Percentiles rank a stretch among this genome's conserved stretches.
Conservation (phyloP, 2,329 filamentous ascomycete genomes). For the Moelleriella libera region DNA sequence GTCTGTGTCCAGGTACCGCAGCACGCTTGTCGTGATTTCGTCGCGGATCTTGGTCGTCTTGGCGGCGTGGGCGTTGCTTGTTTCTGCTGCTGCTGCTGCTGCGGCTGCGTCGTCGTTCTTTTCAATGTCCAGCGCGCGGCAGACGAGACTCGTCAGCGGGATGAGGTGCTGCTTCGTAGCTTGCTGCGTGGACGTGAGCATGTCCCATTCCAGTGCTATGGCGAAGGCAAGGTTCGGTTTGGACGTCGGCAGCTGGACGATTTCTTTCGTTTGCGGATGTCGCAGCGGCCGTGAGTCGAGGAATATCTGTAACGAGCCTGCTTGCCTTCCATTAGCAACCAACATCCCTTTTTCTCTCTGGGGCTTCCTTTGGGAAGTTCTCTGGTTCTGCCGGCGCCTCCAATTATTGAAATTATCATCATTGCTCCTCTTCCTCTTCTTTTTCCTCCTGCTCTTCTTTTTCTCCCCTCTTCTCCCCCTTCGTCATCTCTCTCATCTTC, state of each 20-base stretch:
- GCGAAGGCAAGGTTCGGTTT: conserved; percentile 76
- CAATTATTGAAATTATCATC: background rate
- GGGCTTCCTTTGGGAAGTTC: background rate
- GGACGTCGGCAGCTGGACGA: conserved; percentile 55
- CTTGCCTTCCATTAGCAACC: no score
- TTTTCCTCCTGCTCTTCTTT: no score
- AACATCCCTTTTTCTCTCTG: no score
- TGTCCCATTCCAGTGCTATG: conserved; percentile 88
- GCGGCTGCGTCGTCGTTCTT: conserved; percentile 40
- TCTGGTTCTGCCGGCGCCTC: background rate
- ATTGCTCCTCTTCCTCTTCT: no score
- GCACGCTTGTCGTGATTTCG: conserved; percentile 50
- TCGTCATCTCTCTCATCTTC: no score
- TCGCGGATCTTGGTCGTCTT: conserved; percentile 35
- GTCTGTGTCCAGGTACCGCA: conserved; percentile 86
- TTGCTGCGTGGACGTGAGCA: conserved; percentile 67
- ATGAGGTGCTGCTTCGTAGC: conserved; percentile 78
- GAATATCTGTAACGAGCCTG: conserved; percentile 43
- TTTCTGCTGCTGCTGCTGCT: no score
- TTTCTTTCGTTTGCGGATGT: conserved; percentile 55
- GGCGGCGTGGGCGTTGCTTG: no score
- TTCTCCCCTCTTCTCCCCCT: no score
- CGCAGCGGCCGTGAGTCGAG: conserved; percentile 72
- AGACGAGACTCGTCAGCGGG: conserved; percentile 73
- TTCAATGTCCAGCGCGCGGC: conserved; percentile 70